A percentile compares a stretch with the other conserved stretches of the same genome.
Evolutionary conservation across 2,329 filamentous ascomycete genomes (phyloP).

Genomic region (Aspergillus pseudoviridinutans): DNA sequence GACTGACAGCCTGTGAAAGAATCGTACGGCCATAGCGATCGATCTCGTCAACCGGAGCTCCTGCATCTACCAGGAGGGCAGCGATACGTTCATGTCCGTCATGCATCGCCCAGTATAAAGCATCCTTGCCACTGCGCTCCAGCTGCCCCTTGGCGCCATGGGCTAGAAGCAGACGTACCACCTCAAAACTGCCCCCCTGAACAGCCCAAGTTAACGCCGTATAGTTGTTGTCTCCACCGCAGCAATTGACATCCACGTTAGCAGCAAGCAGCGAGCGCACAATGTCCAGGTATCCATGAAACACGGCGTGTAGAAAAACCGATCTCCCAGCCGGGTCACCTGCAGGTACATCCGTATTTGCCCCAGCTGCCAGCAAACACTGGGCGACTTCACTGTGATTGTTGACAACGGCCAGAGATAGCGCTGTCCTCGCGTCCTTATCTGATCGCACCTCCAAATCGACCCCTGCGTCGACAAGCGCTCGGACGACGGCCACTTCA

Average conservation of each 20-base stretch:
- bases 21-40: not conserved
- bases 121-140: not conserved
- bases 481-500: not conserved
- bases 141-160: not conserved
- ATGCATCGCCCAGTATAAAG: not conserved
- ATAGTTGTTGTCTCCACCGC: not conserved
- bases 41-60: not conserved
- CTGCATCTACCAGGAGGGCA: not conserved
- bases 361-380: not conserved
- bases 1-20: not conserved
- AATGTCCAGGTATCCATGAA: not conserved
- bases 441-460: not conserved
- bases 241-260: not conserved
- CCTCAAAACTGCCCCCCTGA: not conserved
- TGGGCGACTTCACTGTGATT: not conserved
- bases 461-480: not conserved
- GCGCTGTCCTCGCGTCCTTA: not conserved
- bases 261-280: not conserved
- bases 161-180: not conserved
- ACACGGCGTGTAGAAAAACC: not conserved
- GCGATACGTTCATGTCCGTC: not conserved
- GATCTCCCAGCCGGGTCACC: not conserved
- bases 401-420: not conserved
- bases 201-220: not conserved
- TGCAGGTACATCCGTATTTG: not conserved